Conservation (phyloP, 805 yeast genomes). For the Candida awuae region DNA sequence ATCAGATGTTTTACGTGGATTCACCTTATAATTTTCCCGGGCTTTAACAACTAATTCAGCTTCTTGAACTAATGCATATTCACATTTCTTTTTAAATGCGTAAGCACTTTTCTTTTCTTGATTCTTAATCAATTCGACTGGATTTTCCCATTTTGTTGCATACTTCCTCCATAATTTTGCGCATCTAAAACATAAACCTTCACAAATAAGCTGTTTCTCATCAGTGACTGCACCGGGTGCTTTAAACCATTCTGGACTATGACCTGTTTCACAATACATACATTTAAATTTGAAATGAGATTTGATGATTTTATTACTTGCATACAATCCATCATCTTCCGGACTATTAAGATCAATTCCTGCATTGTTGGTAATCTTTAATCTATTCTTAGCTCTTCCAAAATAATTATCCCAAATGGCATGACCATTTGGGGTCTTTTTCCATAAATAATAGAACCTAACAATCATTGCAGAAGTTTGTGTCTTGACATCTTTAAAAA, state of each 20-base stretch:
- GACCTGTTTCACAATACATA: conserved; percentile 57
- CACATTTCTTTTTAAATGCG: conserved; percentile 41
- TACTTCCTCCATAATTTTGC: conserved; percentile 88
- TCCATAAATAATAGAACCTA: conserved; percentile 85
- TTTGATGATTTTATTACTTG: conserved; percentile 39
- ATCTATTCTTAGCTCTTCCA: conserved; percentile 58
- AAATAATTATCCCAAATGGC: conserved; percentile 75
- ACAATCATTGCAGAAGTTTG: conserved; percentile 76
- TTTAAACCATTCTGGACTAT: conserved; percentile 59
- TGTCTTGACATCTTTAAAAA: conserved; percentile 59
- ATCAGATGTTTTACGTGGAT: conserved; percentile 13
- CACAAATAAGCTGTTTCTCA: conserved; percentile 29
- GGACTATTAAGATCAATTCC: conserved; percentile 41
- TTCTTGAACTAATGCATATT: conserved; percentile 60
- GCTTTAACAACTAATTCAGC: conserved; percentile 45
- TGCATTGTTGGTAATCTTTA: conserved; percentile 34
- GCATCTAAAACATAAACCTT: conserved; percentile 77
- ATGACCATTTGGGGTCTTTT: conserved; percentile 71
- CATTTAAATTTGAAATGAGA: conserved; percentile 45
- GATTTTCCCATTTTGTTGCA: conserved; percentile 81
- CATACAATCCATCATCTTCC: conserved; percentile 68
- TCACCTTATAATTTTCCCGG: conserved; percentile 30
- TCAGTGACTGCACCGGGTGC: conserved; percentile 51
- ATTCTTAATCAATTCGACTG: conserved; percentile 53
- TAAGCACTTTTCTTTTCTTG: conserved; percentile 33